Percentiles rank a stretch among this genome's conserved stretches.
Evolutionary conservation across 805 yeast genomes (phyloP).

Genomic region (Ogataea chonburiensis): DNA sequence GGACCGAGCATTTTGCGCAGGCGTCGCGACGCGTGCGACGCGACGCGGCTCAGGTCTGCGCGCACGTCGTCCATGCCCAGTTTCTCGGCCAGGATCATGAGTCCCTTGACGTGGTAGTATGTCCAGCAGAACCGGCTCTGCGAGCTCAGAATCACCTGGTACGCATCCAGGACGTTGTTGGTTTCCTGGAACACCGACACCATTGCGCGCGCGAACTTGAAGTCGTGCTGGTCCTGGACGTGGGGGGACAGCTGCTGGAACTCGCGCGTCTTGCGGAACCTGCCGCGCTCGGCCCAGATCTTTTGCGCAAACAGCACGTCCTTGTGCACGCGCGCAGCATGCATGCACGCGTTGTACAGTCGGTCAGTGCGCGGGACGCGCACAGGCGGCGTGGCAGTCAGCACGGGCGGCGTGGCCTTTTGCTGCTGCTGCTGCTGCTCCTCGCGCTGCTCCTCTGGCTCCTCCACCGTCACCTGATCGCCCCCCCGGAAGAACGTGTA

Average conservation of each 20-base stretch:
- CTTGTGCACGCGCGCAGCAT: slow-evolving; percentile 60
- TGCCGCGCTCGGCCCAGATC: slow-evolving; percentile 80
- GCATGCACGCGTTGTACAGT: slow-evolving; percentile 59
- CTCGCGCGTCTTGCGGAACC: slow-evolving; percentile 51
- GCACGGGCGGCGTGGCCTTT: slow-evolving; percentile 18
- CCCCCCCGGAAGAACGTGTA: slow-evolving; percentile 36
- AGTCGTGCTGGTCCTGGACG: slow-evolving; percentile 49
- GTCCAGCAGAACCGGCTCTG: slow-evolving; percentile 71
- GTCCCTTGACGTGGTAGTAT: slow-evolving; percentile 42
- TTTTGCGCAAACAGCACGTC: slow-evolving; percentile 58
- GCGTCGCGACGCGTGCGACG: slow-evolving; percentile 21
- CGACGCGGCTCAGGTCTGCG: slow-evolving; percentile 27
- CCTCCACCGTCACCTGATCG: slow-evolving; percentile 26
- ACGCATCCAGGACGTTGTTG: slow-evolving; percentile 64
- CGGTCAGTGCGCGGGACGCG: slow-evolving; percentile 42
- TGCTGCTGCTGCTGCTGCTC: slow-evolving; percentile 13
- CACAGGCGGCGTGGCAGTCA: slow-evolving; percentile 18
- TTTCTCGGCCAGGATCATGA: slow-evolving; percentile 39
- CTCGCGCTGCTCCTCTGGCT: slow-evolving; percentile 15
- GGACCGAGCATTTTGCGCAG: slow-evolving; percentile 4
- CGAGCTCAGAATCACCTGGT: slow-evolving; percentile 64
- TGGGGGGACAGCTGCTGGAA: slow-evolving; percentile 44
- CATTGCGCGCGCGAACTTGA: slow-evolving; percentile 72
- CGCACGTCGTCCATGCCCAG: slow-evolving; percentile 44
- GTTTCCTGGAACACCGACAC: slow-evolving; percentile 55